phyloP scores from a whole-genome alignment of 73 alveolate genomes.

The Uronychia binucleata region DNA sequence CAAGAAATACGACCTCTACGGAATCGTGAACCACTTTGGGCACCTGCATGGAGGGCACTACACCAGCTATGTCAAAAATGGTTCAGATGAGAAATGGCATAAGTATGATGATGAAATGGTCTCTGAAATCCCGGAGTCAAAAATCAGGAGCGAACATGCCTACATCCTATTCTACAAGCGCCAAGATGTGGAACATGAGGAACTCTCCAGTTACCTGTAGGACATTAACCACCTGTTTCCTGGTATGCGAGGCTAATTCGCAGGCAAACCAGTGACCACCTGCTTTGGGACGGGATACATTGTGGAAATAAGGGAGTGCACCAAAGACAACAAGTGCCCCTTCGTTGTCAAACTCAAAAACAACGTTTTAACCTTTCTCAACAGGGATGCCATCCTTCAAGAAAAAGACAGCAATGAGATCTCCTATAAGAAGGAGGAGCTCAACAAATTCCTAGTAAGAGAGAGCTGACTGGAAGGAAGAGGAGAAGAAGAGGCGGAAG shows the following conservation, averaged over 20 bases:
- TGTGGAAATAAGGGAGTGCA: neutral
- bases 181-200: no score
- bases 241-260: slow-evolving; percentile 12
- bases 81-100: slow-evolving; percentile 72
- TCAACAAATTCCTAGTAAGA: neutral
- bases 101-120: slow-evolving; percentile 87
- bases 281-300: slow-evolving; percentile 3
- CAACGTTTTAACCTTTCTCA: neutral
- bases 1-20: slow-evolving; percentile 69
- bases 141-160: slow-evolving; percentile 74
- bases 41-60: slow-evolving; percentile 91
- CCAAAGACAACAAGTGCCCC: neutral
- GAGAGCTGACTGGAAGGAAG: neutral
- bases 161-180: slow-evolving; percentile 85
- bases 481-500: neutral
- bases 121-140: slow-evolving; percentile 33
- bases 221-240: no score
- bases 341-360: neutral
- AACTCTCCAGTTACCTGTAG: no score
- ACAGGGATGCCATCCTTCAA: neutral
- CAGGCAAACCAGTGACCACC: slow-evolving; percentile 46
- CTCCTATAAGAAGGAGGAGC: neutral
- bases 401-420: neutral
- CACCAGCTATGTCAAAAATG: slow-evolving; percentile 72
- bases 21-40: slow-evolving; percentile 86